Evolutionary conservation across 805 yeast genomes (phyloP), one percentile per base, ranked within the genome.

Genomic region (Lachancea sp.): DNA sequence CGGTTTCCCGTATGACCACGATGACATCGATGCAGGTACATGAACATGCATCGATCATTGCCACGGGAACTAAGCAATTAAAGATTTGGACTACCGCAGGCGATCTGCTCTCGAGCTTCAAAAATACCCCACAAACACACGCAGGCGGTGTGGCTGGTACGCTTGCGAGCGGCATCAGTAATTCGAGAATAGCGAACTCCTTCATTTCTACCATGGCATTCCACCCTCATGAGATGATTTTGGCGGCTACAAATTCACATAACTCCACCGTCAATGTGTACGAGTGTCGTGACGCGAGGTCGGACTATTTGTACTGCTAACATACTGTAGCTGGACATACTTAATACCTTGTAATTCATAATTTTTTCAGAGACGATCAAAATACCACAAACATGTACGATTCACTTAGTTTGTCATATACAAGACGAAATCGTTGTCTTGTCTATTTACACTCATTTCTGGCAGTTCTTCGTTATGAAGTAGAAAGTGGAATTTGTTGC

Each of bases 1-100:
- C 46, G 25, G 46, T 46, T 38, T 35, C 48, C 36, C 38, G 53
- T 29, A 17, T 37, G 28, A 51, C 60, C 2, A 62, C 68, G 1
- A 56, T 76, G 73, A 75, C 92, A 6, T 72, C 86, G 16, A 71
- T 87, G 41, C 83, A 84, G 54, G 77, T 86, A 4, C 98, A 92
- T 63, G 98, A 92, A 54, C 98, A 92, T 64, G 98, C 97, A 0
- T 97, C 98, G 1, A 71, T 92, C 2, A 75, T 92, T 42, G 90
- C 89, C 2, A 83, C 96, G 3, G 97, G 96, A 0, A 80, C 89
- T 1, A 82, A 82, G 46, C 71, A 75, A 25, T 78, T 88, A 12
- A 81, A 85, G 33, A 63, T 92, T 4, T 89, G 92, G 84, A 78
- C 95, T 3, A 86, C 96, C 0, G 67, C 83, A 0, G 97, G 97